These are phyloP conservation scores for Aspergillus felis DNA, from an alignment of 2,329 filamentous ascomycete species.

Conservation along the genomic window DNA sequence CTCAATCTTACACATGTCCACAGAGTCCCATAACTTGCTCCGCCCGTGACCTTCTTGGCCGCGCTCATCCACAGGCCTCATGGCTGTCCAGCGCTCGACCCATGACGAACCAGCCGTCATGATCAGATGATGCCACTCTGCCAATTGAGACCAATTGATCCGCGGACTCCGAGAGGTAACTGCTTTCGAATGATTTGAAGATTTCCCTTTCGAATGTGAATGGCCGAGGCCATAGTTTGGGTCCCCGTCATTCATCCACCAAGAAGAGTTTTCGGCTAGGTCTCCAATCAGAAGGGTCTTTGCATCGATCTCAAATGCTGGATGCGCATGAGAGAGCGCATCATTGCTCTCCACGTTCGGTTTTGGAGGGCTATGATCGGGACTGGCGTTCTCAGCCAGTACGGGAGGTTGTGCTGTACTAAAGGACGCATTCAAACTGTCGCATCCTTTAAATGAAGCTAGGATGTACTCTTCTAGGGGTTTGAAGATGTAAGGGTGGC, in stretches of 20 bases:
- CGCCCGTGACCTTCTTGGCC: slow-evolving; percentile 18
- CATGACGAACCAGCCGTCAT: slow-evolving; percentile 66
- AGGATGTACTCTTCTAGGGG: slow-evolving; percentile 74
- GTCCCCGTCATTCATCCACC: slow-evolving; percentile 67
- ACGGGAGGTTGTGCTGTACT: slow-evolving; percentile 47
- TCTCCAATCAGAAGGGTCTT: slow-evolving; percentile 72
- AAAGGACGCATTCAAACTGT: slow-evolving; percentile 76
- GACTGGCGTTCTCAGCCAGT: slow-evolving; percentile 44
- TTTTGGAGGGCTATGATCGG: slow-evolving; percentile 40
- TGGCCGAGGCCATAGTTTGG: slow-evolving; percentile 29
- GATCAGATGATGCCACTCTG: slow-evolving; percentile 70
- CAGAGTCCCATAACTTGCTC: slow-evolving; percentile 38
- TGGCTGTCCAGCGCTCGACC: slow-evolving; percentile 56
- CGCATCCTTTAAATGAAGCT: slow-evolving; percentile 63
- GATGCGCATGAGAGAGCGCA: slow-evolving; percentile 29
- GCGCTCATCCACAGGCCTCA: slow-evolving; percentile 38
- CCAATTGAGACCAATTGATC: slow-evolving; percentile 69
- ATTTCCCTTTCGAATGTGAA: slow-evolving; percentile 31
- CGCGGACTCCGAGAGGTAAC: slow-evolving; percentile 61
- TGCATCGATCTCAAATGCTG: slow-evolving; percentile 63
- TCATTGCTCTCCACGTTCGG: slow-evolving; percentile 29
- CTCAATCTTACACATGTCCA: slow-evolving; percentile 47
- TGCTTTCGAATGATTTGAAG: slow-evolving; percentile 23
- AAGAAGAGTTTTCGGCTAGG: slow-evolving; percentile 74
- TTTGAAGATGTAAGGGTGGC: slow-evolving; percentile 60